These are phyloP conservation scores for Eimeria zaria DNA, from an alignment of 169 alveolate genomes.

Conservation along the genomic window DNA sequence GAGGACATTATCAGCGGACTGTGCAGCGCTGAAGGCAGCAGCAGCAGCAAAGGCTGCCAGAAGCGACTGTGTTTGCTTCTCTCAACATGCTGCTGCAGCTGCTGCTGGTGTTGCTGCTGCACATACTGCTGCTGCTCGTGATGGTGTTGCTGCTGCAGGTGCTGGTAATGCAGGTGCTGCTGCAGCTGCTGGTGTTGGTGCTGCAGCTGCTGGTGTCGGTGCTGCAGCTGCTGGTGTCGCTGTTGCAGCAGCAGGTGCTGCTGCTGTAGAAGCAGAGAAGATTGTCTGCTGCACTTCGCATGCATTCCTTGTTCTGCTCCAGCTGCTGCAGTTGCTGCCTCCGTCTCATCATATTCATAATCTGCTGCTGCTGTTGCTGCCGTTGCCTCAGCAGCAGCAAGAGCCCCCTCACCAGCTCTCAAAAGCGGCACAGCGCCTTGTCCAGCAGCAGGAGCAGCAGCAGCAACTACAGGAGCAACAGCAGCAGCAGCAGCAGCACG, in stretches of 20 bases:
- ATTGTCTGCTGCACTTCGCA: background rate
- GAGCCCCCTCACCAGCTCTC: background rate
- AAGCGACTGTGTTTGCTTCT: background rate
- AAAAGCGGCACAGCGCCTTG: background rate
- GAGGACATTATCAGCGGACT: constrained; percentile 20
- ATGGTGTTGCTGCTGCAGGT: no score
- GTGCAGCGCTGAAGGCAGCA: background rate
- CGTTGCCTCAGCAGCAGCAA: constrained; percentile 14
- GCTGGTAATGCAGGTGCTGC: no score
- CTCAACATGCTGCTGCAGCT: constrained; percentile 3
- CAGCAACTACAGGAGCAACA: no score
- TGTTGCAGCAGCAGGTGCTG: no score
- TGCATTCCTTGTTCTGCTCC: background rate
- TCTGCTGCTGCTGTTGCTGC: constrained; percentile 5
- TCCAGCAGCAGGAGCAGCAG: constrained; percentile 33
- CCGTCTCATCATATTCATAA: background rate
- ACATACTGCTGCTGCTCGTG: no score
- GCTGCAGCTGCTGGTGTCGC: no score
- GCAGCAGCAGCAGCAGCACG: no score
- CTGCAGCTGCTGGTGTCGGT: no score
- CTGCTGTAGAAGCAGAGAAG: constrained; percentile 15
- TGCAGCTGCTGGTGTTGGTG: no score
- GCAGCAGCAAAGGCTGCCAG: constrained; percentile 12
- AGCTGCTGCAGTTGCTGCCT: background rate
- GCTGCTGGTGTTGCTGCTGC: background rate